Evolutionary conservation across 2,329 filamentous ascomycete species (phyloP), one percentile per base, ranked within the genome.

Genomic region (Botryotinia narcissicola): DNA sequence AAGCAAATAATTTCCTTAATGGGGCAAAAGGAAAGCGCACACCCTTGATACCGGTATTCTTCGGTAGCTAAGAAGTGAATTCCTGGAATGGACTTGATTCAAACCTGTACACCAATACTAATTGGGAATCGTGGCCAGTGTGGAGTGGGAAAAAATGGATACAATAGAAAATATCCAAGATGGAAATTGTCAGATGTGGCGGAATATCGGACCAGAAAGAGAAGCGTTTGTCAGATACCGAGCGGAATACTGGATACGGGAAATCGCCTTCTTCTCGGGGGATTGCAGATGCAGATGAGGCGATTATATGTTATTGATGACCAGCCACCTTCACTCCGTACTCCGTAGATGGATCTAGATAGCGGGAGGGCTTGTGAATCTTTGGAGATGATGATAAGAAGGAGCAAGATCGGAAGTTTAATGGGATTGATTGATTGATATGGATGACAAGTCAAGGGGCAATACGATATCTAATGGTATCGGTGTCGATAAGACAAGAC

Each of bases 1-100:
- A 48, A 37, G 69, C 42, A 64, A 40, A 63, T 71, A 71, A 63
- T 40, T 63, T 71, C 69, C 69, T 60, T 37, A 18, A 57, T 71
- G 69, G 69, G 69, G 69, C n/a, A 63, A 48, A 71, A 51, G 6
- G 32, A 63, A 29, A 54, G 9, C 25, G 18, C 42, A 57, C 35
- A 42, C 35, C 35, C 69, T 35, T 62, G 69, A 54, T n/a, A 54
- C 48, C 48, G 48, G 40, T 46, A 61, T 42, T 14, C 20, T 66
- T 46, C 42, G 22, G 57, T 40, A 62, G 29, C 57, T 51, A 42
- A 62, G 69, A 40, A 64, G n/a, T 35, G 22, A 54, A n/a, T 54
- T 54, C 25, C 48, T 54, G 25, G 48, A 54, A 63, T 32, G 69
- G 42, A 63, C 57, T 29, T 32, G 57, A 51, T 22, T 63, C 42